phyloP scores from a whole-genome alignment of 2,329 filamentous ascomycete species.

The Talaromyces sp. region DNA sequence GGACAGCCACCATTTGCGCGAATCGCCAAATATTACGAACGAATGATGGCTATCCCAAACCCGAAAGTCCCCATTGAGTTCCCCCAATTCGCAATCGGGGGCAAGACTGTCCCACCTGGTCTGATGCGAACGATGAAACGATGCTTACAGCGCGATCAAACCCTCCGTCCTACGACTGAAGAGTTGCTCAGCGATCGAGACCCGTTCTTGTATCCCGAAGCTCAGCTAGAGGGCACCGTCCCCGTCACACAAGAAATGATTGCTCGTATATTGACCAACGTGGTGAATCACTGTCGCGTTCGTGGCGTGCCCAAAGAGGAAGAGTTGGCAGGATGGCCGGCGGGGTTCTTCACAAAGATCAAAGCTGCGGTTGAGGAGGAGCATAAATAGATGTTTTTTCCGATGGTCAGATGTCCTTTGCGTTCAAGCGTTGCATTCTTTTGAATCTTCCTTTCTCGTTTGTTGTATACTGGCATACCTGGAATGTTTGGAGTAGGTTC shows the following conservation, averaged over 20 bases:
- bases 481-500: constrained; percentile 10
- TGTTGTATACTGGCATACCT: constrained; percentile 1
- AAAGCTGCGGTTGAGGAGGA: constrained; percentile 46
- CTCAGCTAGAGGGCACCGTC: constrained; percentile 44
- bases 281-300: constrained; percentile 58
- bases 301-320: constrained; percentile 56
- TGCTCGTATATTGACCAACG: constrained; percentile 57
- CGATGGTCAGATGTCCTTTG: neutral
- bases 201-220: constrained; percentile 58
- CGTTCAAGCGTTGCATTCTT: constrained; percentile 18
- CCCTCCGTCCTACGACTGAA: constrained; percentile 54
- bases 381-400: constrained; percentile 20
- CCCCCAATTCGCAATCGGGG: constrained; percentile 45
- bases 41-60: constrained; percentile 60
- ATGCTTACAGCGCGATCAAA: constrained; percentile 59
- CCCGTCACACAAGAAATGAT: constrained; percentile 58
- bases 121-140: constrained; percentile 55
- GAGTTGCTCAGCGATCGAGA: constrained; percentile 57
- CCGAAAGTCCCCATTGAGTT: constrained; percentile 49
- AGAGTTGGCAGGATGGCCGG: constrained; percentile 51
- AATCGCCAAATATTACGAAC: constrained; percentile 79
- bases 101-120: constrained; percentile 52
- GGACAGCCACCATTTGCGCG: constrained; percentile 94
- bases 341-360: constrained; percentile 48
- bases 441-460: neutral